phyloP scores from a whole-genome alignment of 371 early-diverging fungal species.

The Mortierella sp. region DNA sequence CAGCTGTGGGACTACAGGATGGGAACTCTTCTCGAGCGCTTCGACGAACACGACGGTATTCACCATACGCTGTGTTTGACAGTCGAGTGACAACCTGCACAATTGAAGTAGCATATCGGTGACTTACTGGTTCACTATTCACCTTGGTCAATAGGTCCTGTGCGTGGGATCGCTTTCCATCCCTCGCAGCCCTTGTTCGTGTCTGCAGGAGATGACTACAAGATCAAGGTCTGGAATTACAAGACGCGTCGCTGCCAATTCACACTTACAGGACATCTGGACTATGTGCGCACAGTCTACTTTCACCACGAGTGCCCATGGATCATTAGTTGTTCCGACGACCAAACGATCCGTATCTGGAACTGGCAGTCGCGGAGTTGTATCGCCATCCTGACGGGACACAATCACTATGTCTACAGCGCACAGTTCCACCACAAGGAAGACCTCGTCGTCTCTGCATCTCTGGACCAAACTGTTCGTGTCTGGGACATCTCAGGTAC shows the following conservation, averaged over 20 bases:
- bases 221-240: constrained; percentile 99
- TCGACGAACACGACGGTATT: constrained; percentile 99
- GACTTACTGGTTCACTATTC: too few relatives aligned
- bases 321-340: constrained; percentile 98
- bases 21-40: constrained; percentile 95
- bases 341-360: constrained; percentile 97
- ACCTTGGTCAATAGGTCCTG: too few relatives aligned
- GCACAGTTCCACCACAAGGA: constrained; percentile 98
- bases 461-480: constrained; percentile 98
- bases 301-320: constrained; percentile 99
- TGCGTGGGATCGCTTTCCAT: constrained; percentile 98
- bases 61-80: too few relatives aligned
- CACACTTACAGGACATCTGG: constrained; percentile 98
- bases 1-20: constrained; percentile 99
- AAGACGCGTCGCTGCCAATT: constrained; percentile 96
- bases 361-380: constrained; percentile 99
- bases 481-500: constrained; percentile 98
- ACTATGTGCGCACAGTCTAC: constrained; percentile 98
- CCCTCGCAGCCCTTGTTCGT: constrained; percentile 98
- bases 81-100: too few relatives aligned
- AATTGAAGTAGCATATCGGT: too few relatives aligned
- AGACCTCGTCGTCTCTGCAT: constrained; percentile 96
- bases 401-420: constrained; percentile 99
- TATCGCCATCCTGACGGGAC: constrained; percentile 98
- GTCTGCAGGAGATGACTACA: constrained; percentile 99